Percentiles rank a stretch among this genome's conserved stretches.
Conservation (phyloP, 257 asterid genomes). For the Solanum bulbocastanum region DNA sequence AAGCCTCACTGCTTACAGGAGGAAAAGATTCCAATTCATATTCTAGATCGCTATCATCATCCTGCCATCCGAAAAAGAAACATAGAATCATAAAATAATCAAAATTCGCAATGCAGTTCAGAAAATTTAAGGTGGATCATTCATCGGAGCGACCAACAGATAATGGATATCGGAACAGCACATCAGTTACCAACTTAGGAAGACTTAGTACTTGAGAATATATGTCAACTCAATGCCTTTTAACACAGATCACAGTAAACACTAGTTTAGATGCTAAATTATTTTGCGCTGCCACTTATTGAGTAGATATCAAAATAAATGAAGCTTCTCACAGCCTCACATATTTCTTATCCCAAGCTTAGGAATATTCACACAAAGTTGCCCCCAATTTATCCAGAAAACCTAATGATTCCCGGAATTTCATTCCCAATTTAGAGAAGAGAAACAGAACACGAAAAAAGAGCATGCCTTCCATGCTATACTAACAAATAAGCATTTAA, state of each 20-base stretch:
- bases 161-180: background rate
- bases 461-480: background rate
- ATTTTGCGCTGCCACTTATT: background rate
- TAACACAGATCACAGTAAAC: background rate
- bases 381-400: background rate
- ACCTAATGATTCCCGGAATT: background rate
- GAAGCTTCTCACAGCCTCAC: background rate
- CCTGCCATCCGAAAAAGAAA: constrained; percentile 33
- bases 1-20: constrained; percentile 51
- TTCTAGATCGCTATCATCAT: constrained; percentile 82
- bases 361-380: background rate
- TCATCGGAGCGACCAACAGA: background rate
- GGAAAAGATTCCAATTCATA: constrained; percentile 67
- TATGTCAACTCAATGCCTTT: background rate
- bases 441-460: background rate
- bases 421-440: background rate
- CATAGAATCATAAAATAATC: background rate
- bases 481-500: background rate
- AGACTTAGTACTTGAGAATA: background rate
- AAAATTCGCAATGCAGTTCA: background rate
- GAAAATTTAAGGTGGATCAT: background rate
- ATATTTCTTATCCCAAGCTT: background rate
- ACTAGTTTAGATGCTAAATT: background rate
- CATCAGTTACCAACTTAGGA: background rate
- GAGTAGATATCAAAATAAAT: background rate